Percentiles rank a stretch among this genome's conserved stretches.
Evolutionary conservation across 148 eudicot species (phyloP).

Genomic region (Talinum fruticosum): DNA sequence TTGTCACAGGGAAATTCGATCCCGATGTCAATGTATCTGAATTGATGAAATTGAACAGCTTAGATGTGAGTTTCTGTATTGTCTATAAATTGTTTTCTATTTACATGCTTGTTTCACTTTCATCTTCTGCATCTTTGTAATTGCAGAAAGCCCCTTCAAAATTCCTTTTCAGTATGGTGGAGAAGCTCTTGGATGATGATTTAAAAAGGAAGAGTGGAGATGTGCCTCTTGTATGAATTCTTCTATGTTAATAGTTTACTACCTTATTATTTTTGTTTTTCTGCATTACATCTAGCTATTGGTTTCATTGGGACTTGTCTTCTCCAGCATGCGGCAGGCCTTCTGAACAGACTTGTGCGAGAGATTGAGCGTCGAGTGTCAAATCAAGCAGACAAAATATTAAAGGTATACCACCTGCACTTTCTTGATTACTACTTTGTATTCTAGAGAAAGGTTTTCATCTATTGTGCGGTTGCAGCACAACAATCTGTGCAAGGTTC

Average conservation of each 20-base stretch:
- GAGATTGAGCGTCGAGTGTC: constrained; percentile 83
- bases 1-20: constrained; percentile 30
- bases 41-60: constrained; percentile 55
- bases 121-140: constrained; percentile 13
- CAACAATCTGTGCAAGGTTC: constrained; percentile 61
- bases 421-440: constrained; percentile 4
- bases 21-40: constrained; percentile 57
- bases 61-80: constrained; percentile 52
- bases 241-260: neutral
- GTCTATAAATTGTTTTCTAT: neutral
- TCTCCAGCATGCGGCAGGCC: constrained; percentile 62
- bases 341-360: constrained; percentile 69
- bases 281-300: constrained; percentile 1
- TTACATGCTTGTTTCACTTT: constrained; percentile 2
- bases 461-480: constrained; percentile 49
- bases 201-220: constrained; percentile 73
- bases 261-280: neutral
- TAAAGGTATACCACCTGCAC: constrained; percentile 43
- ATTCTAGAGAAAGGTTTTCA: constrained; percentile 15
- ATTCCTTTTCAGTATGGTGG: constrained; percentile 66
- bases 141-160: constrained; percentile 71
- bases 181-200: constrained; percentile 69
- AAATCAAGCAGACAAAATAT: constrained; percentile 58
- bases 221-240: constrained; percentile 44
- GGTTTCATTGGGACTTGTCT: constrained; percentile 6